Base-by-base conservation (phyloP, 768 basidiomycete species). In the Tulasnella sp. region DNA sequence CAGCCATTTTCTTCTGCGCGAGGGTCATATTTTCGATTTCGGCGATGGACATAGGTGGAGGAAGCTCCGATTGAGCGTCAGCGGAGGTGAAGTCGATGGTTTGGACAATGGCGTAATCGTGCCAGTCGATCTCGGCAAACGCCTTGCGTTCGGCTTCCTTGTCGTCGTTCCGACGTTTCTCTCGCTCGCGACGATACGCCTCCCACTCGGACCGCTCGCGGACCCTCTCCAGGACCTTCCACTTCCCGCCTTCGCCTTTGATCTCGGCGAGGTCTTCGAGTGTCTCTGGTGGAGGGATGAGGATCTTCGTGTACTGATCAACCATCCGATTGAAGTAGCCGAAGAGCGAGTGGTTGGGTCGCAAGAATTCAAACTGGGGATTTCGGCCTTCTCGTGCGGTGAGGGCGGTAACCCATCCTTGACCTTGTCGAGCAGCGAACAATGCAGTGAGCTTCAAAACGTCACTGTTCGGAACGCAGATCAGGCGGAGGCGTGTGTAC, bases 101-200 rank as follows among this genome's bases (percentile, higher is more conserved):
- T 78, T 98, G 94, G 6, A 98, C 97, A 71, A 97, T 93, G 44
- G 95, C 94, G 81, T 97, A 98, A 79, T 98, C 97, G 77, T 99
- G 94, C 97, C 97, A 99, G 78, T 99, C 97, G 76, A 99, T 98
- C 78, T 95, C 93, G 59, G 94, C 93, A 78, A 97, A 95, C 5
- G 95, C 96, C 80, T 88, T 85, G 81, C 89, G 85, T 78, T 97
- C 94, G 71, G 94, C 94, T 76, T 96, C 96, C 77, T 91, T 88
- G 76, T 98, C 93, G 77, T 97, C 94, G 75, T 92, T 86, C 42
- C 90, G 86, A 78, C 89, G 90, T 81, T 92, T 91, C 73, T 92
- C 90, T 80, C 90, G 87, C 78, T 95, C 93, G 62, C 89, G 83
- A 79, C 91, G 90, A 75, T 88, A 83, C 76, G 86, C 87, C 78